Conservation (phyloP, 2,329 filamentous ascomycete genomes). For the Fusarium newnesense region DNA sequence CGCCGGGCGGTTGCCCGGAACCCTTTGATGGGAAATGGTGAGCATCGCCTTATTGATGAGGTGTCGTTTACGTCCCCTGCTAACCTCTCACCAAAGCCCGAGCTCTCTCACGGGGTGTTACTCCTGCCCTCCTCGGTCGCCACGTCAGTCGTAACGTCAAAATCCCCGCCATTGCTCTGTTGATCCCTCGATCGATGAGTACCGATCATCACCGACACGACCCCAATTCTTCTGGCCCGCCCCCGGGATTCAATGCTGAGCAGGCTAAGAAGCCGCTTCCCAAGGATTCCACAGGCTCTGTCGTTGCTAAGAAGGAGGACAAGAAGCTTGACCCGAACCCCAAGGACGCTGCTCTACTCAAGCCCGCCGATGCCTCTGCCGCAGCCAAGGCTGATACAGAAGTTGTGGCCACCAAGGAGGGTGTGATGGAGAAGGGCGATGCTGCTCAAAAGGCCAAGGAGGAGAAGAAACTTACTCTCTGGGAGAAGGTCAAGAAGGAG, state of each 20-base stretch:
- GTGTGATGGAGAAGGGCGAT: constrained; percentile 69
- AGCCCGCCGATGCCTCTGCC: constrained; percentile 43
- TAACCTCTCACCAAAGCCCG: constrained; percentile 53
- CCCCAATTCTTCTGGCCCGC: constrained; percentile 70
- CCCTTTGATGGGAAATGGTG: constrained; percentile 62
- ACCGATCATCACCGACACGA: constrained; percentile 68
- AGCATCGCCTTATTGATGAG: constrained; percentile 37
- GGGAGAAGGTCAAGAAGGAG: constrained; percentile 96
- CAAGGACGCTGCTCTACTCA: constrained; percentile 19
- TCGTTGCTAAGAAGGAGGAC: constrained; percentile 50
- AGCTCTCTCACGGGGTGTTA: constrained; percentile 58
- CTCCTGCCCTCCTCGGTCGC: constrained; percentile 58
- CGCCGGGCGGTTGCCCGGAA: constrained; percentile 64
- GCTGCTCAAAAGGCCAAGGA: constrained; percentile 68
- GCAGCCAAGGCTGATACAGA: constrained; percentile 51
- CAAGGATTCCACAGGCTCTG: constrained; percentile 57
- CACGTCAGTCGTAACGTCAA: constrained; percentile 59
- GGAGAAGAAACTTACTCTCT: constrained; percentile 86
- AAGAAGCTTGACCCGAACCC: constrained; percentile 44
- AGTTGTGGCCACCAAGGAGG: constrained; percentile 65
- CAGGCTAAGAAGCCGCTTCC: constrained; percentile 86
- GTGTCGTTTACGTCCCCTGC: constrained; percentile 16
- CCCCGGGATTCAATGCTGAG: constrained; percentile 91
- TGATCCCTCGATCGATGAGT: constrained; percentile 67
- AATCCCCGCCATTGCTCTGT: constrained; percentile 63